Conservation (phyloP, 2,329 filamentous ascomycete genomes). For the Aspergillus ochraceoroseus region DNA sequence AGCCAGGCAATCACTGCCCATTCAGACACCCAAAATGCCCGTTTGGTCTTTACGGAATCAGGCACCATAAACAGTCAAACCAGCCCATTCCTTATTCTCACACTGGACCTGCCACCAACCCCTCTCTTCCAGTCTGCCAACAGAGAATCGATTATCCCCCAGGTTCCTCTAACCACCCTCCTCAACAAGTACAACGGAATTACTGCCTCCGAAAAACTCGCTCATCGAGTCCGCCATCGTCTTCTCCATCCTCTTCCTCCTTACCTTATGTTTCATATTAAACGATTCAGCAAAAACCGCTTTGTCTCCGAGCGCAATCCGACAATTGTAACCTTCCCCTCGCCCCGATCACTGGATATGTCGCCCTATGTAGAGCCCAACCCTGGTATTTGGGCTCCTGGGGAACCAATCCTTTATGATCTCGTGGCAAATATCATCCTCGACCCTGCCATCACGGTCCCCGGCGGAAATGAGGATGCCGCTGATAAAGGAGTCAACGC, state of each 20-base stretch:
- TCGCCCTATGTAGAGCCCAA: slow-evolving; percentile 87
- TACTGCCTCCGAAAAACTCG: slow-evolving; percentile 79
- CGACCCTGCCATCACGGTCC: slow-evolving; percentile 52
- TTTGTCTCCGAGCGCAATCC: slow-evolving; percentile 95
- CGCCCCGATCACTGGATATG: slow-evolving; percentile 76
- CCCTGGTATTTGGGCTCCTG: slow-evolving; percentile 61
- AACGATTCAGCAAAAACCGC: slow-evolving; percentile 94
- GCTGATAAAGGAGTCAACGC: slow-evolving; percentile 38
- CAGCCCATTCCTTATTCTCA: slow-evolving; percentile 82
- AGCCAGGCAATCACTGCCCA: slow-evolving; percentile 90
- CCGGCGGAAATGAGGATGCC: slow-evolving; percentile 55
- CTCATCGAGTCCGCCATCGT: slow-evolving; percentile 82
- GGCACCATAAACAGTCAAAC: slow-evolving; percentile 71
- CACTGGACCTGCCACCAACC: slow-evolving; percentile 83
- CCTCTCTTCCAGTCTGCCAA: slow-evolving; percentile 95
- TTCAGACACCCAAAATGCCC: slow-evolving; percentile 72
- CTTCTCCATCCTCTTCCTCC: slow-evolving; percentile 86
- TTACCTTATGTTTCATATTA: slow-evolving; percentile 89
- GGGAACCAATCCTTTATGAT: slow-evolving; percentile 89
- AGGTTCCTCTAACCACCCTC: slow-evolving; percentile 68
- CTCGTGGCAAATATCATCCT: slow-evolving; percentile 84
- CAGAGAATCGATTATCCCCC: slow-evolving; percentile 90
- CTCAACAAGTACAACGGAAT: slow-evolving; percentile 90
- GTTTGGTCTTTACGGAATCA: slow-evolving; percentile 87
- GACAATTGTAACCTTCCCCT: slow-evolving; percentile 95